Conservation (phyloP, 495 filamentous ascomycete species). For the Penicillium antarcticum region DNA sequence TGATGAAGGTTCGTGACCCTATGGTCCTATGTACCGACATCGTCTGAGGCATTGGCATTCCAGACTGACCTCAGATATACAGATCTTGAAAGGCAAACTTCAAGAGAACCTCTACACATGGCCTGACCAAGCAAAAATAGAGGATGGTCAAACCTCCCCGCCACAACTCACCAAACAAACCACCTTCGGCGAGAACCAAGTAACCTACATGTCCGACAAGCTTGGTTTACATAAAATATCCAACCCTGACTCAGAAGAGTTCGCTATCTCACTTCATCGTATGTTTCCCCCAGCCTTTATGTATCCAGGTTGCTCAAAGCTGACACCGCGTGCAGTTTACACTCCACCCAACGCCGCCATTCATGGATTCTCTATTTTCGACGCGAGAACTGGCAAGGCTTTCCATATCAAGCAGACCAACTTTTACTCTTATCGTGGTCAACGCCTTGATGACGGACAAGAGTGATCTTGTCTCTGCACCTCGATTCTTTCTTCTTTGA, state of each 20-base stretch:
- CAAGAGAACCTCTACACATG: constrained; percentile 78
- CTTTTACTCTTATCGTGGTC: constrained; percentile 48
- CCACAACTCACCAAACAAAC: constrained; percentile 39
- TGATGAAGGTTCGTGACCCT: constrained; percentile 51
- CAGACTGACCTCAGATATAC: background rate
- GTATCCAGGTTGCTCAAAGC: background rate
- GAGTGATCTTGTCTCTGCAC: background rate
- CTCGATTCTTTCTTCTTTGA: too few species aligned
- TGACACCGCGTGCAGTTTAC: constrained; percentile 57
- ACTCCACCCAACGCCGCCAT: constrained; percentile 84
- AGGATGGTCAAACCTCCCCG: constrained; percentile 48
- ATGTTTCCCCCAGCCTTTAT: constrained; percentile 30
- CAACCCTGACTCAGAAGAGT: constrained; percentile 65
- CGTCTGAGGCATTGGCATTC: too few species aligned
- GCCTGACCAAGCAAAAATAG: constrained; percentile 51
- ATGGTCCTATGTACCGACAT: background rate
- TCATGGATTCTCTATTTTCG: constrained; percentile 70
- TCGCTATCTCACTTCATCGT: constrained; percentile 84
- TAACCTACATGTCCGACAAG: constrained; percentile 82
- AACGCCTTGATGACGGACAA: constrained; percentile 13
- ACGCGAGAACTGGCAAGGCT: constrained; percentile 67
- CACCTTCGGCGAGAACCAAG: constrained; percentile 57
- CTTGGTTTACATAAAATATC: constrained; percentile 80
- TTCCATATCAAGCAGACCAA: constrained; percentile 65
- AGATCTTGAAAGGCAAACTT: constrained; percentile 72